phyloP scores from a whole-genome alignment of 306 rosid species.

The Mucuna pruriens region DNA sequence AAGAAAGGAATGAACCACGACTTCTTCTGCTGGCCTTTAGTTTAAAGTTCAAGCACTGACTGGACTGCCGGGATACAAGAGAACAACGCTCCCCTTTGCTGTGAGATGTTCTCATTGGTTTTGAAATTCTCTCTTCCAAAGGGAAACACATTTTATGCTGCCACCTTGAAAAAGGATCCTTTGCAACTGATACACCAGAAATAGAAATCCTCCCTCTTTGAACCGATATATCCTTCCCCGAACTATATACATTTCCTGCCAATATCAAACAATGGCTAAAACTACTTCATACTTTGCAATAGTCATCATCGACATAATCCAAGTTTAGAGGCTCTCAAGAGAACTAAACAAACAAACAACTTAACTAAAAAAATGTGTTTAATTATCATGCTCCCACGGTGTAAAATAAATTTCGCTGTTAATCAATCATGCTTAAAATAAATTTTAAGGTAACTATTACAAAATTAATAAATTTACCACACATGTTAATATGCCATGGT shows the following conservation, averaged over 20 bases:
- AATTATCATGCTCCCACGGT: no score
- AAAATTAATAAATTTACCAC: not conserved
- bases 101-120: constrained; percentile 32
- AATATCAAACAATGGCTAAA: constrained; percentile 32
- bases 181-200: constrained; percentile 39
- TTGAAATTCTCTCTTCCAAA: constrained; percentile 47
- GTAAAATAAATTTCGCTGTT: not conserved
- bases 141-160: constrained; percentile 37
- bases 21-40: constrained; percentile 48
- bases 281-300: not conserved
- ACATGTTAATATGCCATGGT: no score
- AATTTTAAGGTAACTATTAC: not conserved
- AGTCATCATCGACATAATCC: not conserved
- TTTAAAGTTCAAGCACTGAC: constrained; percentile 38
- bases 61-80: constrained; percentile 39
- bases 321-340: not conserved
- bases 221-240: constrained; percentile 48
- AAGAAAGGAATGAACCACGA: constrained; percentile 45
- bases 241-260: constrained; percentile 62
- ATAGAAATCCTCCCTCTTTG: constrained; percentile 46
- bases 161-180: constrained; percentile 41
- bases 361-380: not conserved
- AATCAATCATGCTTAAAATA: not conserved
- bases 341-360: not conserved
- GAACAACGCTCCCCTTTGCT: constrained; percentile 31